phyloP scores from a whole-genome alignment of 176 grass and related monocot genomes.

The Leersia perrieri region DNA sequence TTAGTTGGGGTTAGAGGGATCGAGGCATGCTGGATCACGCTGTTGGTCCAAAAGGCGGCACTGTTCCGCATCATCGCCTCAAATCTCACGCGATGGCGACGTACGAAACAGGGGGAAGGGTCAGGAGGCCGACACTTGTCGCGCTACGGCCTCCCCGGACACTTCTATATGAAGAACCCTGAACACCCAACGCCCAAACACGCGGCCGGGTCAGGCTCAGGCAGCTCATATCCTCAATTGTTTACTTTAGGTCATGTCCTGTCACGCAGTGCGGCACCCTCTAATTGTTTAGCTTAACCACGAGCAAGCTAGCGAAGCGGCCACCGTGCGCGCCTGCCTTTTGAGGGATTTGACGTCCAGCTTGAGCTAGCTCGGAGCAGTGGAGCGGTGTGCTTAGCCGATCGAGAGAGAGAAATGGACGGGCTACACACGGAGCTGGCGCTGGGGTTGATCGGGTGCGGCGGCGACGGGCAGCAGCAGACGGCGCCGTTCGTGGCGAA shows the following conservation, averaged over 20 bases:
- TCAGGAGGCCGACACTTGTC: conserved; percentile 38
- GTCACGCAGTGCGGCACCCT: conserved; percentile 4
- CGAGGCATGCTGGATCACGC: conserved; percentile 4
- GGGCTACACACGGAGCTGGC: conserved; percentile 48
- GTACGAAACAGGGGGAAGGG: conserved; percentile 18
- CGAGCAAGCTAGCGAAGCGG: background rate
- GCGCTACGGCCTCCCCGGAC: background rate
- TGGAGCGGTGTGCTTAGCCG: background rate
- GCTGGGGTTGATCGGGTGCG: conserved; percentile 37
- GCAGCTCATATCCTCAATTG: background rate
- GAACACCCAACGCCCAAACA: background rate
- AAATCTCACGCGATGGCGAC: conserved; percentile 43
- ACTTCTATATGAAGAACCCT: background rate
- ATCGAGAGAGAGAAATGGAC: conserved; percentile 28
- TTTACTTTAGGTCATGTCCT: conserved; percentile 35
- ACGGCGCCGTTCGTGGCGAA: conserved; percentile 70
- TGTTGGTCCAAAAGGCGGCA: conserved; percentile 31
- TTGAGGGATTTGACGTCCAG: conserved; percentile 39
- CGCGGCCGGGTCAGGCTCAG: too few relatives aligned
- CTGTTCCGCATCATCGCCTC: conserved; percentile 3
- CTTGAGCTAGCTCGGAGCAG: background rate
- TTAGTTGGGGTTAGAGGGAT: conserved; percentile 7
- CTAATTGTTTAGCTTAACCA: background rate
- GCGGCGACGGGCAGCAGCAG: conserved; percentile 15
- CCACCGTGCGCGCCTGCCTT: background rate